A percentile compares a stretch with the other conserved stretches of the same genome.
Evolutionary conservation across 2,329 filamentous ascomycete species (phyloP).

Genomic region (Cytospora mali): DNA sequence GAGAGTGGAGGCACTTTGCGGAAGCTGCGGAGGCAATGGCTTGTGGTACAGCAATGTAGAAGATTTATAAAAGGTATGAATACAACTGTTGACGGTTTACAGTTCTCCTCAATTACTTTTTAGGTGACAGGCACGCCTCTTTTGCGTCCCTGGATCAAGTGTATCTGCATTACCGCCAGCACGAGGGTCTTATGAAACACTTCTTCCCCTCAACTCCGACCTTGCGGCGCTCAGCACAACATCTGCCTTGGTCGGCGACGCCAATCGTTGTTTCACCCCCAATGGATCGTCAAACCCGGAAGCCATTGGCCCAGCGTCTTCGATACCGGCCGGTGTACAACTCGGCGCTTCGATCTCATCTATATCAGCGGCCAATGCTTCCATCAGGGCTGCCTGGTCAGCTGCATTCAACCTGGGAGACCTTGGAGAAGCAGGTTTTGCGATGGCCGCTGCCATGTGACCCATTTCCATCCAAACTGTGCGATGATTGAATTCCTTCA

Average conservation of each 20-base stretch:
- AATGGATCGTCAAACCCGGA: conserved; percentile 19
- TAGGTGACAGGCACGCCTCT: background rate
- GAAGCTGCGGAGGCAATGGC: conserved; percentile 1
- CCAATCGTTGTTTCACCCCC: conserved; percentile 7
- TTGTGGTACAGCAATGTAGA: conserved; percentile 16
- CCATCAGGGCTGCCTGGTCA: conserved; percentile 13
- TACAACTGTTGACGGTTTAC: conserved; percentile 27
- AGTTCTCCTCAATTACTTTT: background rate
- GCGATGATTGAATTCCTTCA: background rate
- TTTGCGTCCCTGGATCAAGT: background rate
- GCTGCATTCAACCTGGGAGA: conserved; percentile 12
- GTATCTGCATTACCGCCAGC: background rate
- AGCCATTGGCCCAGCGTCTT: background rate
- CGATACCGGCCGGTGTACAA: background rate
- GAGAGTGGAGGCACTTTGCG: background rate
- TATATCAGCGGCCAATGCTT: background rate
- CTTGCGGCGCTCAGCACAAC: background rate
- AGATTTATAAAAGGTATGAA: conserved; percentile 22
- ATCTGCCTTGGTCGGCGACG: background rate
- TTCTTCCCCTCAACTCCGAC: background rate
- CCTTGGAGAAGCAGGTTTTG: conserved; percentile 20
- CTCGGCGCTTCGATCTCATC: background rate
- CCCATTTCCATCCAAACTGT: background rate
- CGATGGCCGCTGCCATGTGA: conserved; percentile 24
- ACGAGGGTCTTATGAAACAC: background rate